Evolutionary conservation across 2,329 filamentous ascomycete genomes (phyloP).

Genomic region (Aspergillus luchuensis): DNA sequence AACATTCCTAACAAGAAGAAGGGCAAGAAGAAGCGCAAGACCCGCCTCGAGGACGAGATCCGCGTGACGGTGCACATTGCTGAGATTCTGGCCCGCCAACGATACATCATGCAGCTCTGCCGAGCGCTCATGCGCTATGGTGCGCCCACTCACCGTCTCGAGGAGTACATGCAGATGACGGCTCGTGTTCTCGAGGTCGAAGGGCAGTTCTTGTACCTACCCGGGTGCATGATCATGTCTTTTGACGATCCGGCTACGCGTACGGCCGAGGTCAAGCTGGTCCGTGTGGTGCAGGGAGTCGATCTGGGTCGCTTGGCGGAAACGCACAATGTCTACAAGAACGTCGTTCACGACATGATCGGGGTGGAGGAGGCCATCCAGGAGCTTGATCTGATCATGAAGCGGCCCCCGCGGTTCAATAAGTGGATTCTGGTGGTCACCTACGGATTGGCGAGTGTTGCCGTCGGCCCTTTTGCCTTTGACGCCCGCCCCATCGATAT

Average conservation of each 20-base stretch:
- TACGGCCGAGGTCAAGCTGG: conserved; percentile 47
- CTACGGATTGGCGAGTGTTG: conserved; percentile 73
- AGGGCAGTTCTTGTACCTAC: conserved; percentile 80
- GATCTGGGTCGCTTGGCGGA: conserved; percentile 46
- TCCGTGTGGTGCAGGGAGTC: conserved; percentile 43
- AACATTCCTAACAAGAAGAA: conserved; percentile 25
- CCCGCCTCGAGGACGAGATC: conserved; percentile 49
- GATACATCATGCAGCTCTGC: conserved; percentile 82
- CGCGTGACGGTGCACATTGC: conserved; percentile 62
- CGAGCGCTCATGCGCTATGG: conserved; percentile 85
- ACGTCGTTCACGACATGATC: conserved; percentile 47
- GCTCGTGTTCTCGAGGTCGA: conserved; percentile 83
- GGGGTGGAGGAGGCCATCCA: conserved; percentile 45
- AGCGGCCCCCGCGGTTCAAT: conserved; percentile 56
- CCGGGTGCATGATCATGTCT: conserved; percentile 55
- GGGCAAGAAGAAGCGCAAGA: conserved; percentile 27
- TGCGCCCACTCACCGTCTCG: conserved; percentile 84
- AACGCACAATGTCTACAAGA: conserved; percentile 48
- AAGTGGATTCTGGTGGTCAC: conserved; percentile 60
- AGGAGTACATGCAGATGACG: conserved; percentile 87
- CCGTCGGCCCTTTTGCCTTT: conserved; percentile 78
- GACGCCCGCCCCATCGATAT: conserved; percentile 74
- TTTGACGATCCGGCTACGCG: conserved; percentile 61
- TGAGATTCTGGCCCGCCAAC: conserved; percentile 75
- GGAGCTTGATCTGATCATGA: conserved; percentile 55